Evolutionary conservation across 2,329 filamentous ascomycete genomes (phyloP), one percentile per base, ranked within the genome.

Genomic region (Orbilia ellipsospora): DNA sequence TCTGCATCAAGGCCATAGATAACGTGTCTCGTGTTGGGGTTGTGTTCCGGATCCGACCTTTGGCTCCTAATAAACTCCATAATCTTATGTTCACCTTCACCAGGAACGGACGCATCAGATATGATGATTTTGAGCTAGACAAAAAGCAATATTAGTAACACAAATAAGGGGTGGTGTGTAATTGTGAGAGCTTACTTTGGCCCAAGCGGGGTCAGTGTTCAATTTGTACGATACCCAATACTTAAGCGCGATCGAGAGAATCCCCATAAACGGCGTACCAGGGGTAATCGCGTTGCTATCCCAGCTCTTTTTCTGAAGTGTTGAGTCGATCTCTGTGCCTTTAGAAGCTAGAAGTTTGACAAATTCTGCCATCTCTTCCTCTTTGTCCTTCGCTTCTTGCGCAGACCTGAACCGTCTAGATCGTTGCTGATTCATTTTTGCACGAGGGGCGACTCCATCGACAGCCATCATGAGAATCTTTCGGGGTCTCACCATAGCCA

Each of bases 351-450:
- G 86, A 81, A 97, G 85, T 80, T 94, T 94, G 73, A 94, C 85
- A 57, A 97, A 90, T 81, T 97, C 92, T 77, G 91, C 89, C 81
- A 96, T 96, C 81, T 97, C 93, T 70, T 91, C 89, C 81, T 96
- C 93, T 82, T 97, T 97, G 82, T 98, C 93, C 81, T 93, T 90
- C 15, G 95, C 95, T 82, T 99, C 95, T 82, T 94, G 93, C 1
- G 94, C 95, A 20, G 94, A 92, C 77, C 95, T 90, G 84, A 99
- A 99, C 80, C 95, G 92, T 83, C 95, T 89, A 50, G 95, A 96
- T 77, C 95, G 92, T 84, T 99, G 95, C 82, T 99, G 96, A 82
- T 99, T 99, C 95, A 99, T 99, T 84, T 99, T 99, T 73, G 96
- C 96, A 82, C 95, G 91, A 55, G 95, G 96, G 3, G 95, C 95